Conservation (phyloP, 805 yeast species). For the Teunomyces aglyptinius region DNA sequence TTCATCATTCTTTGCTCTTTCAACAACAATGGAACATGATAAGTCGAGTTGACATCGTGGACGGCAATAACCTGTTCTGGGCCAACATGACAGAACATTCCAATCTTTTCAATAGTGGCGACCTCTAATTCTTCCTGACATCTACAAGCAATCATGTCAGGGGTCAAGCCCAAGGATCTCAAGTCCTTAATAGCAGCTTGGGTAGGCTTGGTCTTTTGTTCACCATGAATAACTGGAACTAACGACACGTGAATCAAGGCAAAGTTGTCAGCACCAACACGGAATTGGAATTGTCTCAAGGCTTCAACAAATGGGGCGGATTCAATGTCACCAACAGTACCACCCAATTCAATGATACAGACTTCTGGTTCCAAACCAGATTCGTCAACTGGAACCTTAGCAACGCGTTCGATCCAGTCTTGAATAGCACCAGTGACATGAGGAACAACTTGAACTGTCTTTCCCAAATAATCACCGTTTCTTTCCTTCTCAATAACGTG, state of each 20-base stretch:
- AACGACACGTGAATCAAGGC: constrained; percentile 95
- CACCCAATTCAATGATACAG: constrained; percentile 96
- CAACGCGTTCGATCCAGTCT: constrained; percentile 96
- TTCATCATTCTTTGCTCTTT: constrained; percentile 82
- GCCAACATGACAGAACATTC: constrained; percentile 99
- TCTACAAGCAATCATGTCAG: constrained; percentile 98
- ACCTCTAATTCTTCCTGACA: constrained; percentile 79
- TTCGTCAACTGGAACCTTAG: constrained; percentile 87
- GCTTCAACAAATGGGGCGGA: constrained; percentile 99
- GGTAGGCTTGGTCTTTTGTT: constrained; percentile 98
- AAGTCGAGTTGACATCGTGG: constrained; percentile 94
- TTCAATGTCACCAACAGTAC: constrained; percentile 99
- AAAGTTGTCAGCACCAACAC: constrained; percentile 91
- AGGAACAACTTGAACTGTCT: constrained; percentile 99
- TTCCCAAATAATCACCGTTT: constrained; percentile 95
- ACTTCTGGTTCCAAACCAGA: constrained; percentile 90
- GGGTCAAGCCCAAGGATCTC: constrained; percentile 90
- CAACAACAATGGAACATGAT: constrained; percentile 92
- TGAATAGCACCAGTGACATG: constrained; percentile 96
- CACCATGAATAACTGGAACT: constrained; percentile 98
- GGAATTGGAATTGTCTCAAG: constrained; percentile 95
- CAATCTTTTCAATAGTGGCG: constrained; percentile 90
- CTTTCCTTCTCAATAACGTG: constrained; percentile 93
- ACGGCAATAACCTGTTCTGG: constrained; percentile 97
- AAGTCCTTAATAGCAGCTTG: constrained; percentile 98